Base-by-base conservation (phyloP, 495 filamentous ascomycete species). In the Annulohypoxylon moriforme region DNA sequence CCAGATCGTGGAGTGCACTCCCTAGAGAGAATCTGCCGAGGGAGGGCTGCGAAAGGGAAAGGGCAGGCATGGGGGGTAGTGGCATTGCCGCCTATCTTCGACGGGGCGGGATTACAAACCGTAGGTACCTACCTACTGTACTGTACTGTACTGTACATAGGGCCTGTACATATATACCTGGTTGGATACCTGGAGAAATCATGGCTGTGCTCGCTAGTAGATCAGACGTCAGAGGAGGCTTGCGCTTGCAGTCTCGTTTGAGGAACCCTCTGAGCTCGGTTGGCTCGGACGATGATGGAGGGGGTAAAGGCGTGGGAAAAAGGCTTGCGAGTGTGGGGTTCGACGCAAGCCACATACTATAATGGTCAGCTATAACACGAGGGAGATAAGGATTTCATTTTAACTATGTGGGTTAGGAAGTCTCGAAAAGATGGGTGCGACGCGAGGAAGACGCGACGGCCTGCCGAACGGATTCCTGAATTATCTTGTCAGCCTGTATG, bases 1-100 rank as follows among this genome's bases (percentile, higher is more conserved):
- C 50, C 22, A 77, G 76, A 77, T 77, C 76, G 76, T 77, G 76
- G 76, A 77, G 76, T 77, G 76, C 63, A 77, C 76, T 76, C 76
- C 76, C 65, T 77, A 65, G 38, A 67, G 66, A 60, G 44, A 67
- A 74, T 76, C 71, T 74, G 73, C 75, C 75, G 73, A 76, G 65
- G 71, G 67, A 70, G 66, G 61, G 68, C 60, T 40, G 36, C 36
- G 11, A 14, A 13, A 40, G 11, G 36, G 14, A 14, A 67, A 52
- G 50, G 52, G 50, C 58, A 67, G 56, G 60, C 58, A 52, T 31
- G 63, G 64, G 42, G 67, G 49, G 69, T 58, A 57, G 72, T 70
- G 67, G 50, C 65, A 62, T 70, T 66, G 69, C 70, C 66, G 66
- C 66, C 29, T 46, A 61, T 31, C 44, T 59, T 18, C 27, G 34